Base-by-base conservation (phyloP, 2,329 filamentous ascomycete species). In the Xylaria sp. region DNA sequence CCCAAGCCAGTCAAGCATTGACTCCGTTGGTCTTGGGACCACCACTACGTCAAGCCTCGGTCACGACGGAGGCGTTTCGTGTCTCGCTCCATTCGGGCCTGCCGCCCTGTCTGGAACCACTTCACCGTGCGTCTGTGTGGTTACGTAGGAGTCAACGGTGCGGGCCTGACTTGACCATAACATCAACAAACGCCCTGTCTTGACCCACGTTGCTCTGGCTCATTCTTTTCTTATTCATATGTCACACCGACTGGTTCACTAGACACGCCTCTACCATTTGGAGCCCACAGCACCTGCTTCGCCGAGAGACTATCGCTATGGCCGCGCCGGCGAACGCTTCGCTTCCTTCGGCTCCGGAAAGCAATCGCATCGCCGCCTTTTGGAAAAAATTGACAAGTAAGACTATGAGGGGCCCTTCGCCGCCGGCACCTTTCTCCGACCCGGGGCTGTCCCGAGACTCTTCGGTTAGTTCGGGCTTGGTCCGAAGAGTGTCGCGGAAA, bases 401-500 rank as follows among this genome's bases (percentile, higher is more conserved):
- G 71, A 72, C 71, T 28, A 71, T 70, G 48, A 70, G 60, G 54
- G 63, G 72, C 34, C 31, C 65, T 20, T 71, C 76, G 20, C 71
- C 75, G 39, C 63, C 73, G 39, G 58, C 73, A 23, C 65, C 72
- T 61, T 63, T 65, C 37, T 73, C 76, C 44, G 76, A 76, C 51
- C 69, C 74, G n/a, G 73, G 69, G 25, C 51, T 73, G 41, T 74
- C 74, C 48, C 67, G 74, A 57, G 72, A 74, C 37, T 69, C 73
- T 20, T 75, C 73, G 18, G 67, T 72, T 13, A 69, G 62, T 48
- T 76, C 78, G 25, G 81, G 80, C 52, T 67, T 83, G 56, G 80
- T 82, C 25, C 82, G 82, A 63, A 84, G 84, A 69, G 78, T 81
- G 69, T 83, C 83, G 37, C 81, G 88, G 73, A 89, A 86, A 76